phyloP scores from a whole-genome alignment of 2,329 filamentous ascomycete genomes.

The Mycosphaerella sp. region DNA sequence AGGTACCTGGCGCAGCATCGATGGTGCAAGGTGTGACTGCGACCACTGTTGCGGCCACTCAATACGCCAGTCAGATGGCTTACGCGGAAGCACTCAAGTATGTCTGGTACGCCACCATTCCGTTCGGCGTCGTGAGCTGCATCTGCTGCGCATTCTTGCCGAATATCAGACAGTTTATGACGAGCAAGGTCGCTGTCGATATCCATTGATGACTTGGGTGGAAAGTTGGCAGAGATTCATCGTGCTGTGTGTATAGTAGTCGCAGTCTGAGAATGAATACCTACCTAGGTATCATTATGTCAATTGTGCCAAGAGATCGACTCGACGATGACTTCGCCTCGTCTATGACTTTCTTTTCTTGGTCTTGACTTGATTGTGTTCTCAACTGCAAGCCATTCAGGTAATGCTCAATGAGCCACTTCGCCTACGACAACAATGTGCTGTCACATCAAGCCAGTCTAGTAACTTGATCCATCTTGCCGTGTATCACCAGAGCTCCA shows the following conservation, averaged over 20 bases:
- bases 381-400: neutral
- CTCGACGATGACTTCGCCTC: neutral
- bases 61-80: conserved; percentile 20
- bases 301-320: neutral
- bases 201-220: conserved; percentile 9
- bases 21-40: conserved; percentile 13
- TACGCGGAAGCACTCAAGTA: conserved; percentile 21
- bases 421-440: neutral
- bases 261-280: neutral
- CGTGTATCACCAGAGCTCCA: neutral
- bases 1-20: conserved; percentile 19
- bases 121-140: conserved; percentile 21
- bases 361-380: neutral
- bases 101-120: conserved; percentile 24
- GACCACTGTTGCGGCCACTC: conserved; percentile 16
- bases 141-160: conserved; percentile 21
- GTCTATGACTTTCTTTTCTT: neutral
- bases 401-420: neutral
- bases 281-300: no score
- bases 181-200: conserved; percentile 21
- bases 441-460: neutral
- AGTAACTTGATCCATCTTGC: neutral
- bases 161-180: conserved; percentile 23
- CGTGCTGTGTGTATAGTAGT: neutral
- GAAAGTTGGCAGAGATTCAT: neutral